Conservation (phyloP, 2,329 filamentous ascomycete genomes). For the Volutella citrinella region DNA sequence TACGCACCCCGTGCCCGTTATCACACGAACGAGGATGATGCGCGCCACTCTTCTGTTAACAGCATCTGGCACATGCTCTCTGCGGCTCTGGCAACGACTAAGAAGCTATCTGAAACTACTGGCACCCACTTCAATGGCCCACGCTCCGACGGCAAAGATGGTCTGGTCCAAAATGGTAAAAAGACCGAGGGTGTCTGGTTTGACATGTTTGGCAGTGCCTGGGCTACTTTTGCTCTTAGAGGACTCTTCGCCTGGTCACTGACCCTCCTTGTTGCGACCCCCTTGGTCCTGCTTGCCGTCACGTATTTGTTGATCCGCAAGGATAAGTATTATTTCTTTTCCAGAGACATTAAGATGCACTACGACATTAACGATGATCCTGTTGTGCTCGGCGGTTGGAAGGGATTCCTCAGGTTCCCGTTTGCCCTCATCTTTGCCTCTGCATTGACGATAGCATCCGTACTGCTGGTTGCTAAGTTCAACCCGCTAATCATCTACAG, state of each 20-base stretch:
- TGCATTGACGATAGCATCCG: slow-evolving; percentile 66
- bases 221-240: slow-evolving; percentile 75
- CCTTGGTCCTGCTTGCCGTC: slow-evolving; percentile 67
- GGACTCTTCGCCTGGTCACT: slow-evolving; percentile 88
- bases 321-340: slow-evolving; percentile 89
- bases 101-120: slow-evolving; percentile 66
- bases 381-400: slow-evolving; percentile 69
- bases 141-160: slow-evolving; percentile 50
- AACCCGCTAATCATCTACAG: slow-evolving; percentile 93
- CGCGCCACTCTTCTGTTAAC: slow-evolving; percentile 67
- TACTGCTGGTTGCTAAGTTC: slow-evolving; percentile 73
- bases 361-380: slow-evolving; percentile 58
- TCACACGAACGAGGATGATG: slow-evolving; percentile 87
- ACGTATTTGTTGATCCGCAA: slow-evolving; percentile 65
- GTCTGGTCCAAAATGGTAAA: slow-evolving; percentile 63
- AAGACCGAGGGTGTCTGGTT: slow-evolving; percentile 84
- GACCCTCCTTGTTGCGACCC: slow-evolving; percentile 75
- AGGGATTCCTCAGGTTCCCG: slow-evolving; percentile 82
- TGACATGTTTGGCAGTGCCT: slow-evolving; percentile 77
- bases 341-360: slow-evolving; percentile 54
- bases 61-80: slow-evolving; percentile 96
- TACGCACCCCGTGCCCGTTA: slow-evolving; percentile 83
- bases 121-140: slow-evolving; percentile 64
- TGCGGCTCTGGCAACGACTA: slow-evolving; percentile 71
- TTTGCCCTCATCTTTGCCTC: slow-evolving; percentile 68